phyloP scores from a whole-genome alignment of 768 basidiomycete genomes.

The Lactifluus rugatus region DNA sequence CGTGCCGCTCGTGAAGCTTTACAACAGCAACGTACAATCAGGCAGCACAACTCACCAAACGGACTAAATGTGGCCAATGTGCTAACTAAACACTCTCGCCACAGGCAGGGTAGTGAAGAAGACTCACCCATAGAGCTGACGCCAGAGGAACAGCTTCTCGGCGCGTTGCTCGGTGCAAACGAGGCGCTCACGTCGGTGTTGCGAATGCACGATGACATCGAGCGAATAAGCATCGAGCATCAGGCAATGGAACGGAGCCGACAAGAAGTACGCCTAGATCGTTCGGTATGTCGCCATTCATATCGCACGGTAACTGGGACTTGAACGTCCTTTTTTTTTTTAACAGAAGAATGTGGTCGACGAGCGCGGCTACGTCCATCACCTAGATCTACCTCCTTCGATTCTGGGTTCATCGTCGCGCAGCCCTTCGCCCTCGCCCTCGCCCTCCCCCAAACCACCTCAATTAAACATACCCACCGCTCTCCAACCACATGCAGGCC shows the following conservation, averaged over 20 bases:
- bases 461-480: constrained; percentile 25
- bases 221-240: constrained; percentile 50
- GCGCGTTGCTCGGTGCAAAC: constrained; percentile 63
- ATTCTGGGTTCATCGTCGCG: constrained; percentile 32
- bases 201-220: constrained; percentile 68
- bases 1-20: constrained; percentile 26
- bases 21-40: constrained; percentile 11
- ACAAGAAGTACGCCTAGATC: constrained; percentile 56
- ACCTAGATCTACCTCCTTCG: constrained; percentile 24
- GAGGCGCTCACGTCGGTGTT: constrained; percentile 59
- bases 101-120: constrained; percentile 8
- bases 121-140: constrained; percentile 40
- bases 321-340: constrained; percentile 11
- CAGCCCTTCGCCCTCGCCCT: constrained; percentile 37
- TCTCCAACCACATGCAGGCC: constrained; percentile 23
- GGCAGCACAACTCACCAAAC: constrained; percentile 11
- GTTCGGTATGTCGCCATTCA: constrained; percentile 39
- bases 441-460: constrained; percentile 31
- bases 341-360: constrained; percentile 31
- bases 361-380: constrained; percentile 25
- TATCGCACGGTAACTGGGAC: not conserved
- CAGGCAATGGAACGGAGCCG: constrained; percentile 61
- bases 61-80: not conserved
- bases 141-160: constrained; percentile 65
- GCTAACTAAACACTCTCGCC: not conserved